Percentiles rank a stretch among this genome's conserved stretches.
Evolutionary conservation across 2,329 filamentous ascomycete genomes (phyloP).

Genomic region (Arthrobotrys sinensis): DNA sequence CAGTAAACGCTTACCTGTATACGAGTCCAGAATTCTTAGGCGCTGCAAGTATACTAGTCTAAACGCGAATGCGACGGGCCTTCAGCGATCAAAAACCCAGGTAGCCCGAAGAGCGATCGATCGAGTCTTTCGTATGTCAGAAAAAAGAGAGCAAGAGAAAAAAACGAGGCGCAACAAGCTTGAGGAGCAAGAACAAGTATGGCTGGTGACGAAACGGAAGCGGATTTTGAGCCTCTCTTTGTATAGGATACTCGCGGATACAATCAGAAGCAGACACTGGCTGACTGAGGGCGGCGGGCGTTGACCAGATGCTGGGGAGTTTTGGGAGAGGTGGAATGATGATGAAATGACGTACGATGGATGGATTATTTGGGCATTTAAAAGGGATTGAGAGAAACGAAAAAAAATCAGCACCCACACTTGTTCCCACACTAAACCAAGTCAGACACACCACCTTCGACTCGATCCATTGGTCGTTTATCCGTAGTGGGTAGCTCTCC

Average conservation of each 20-base stretch:
- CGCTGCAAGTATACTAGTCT: constrained; percentile 29
- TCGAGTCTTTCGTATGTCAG: constrained; percentile 8
- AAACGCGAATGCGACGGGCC: constrained; percentile 14
- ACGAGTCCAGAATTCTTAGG: neutral
- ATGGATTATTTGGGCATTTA: constrained; percentile 28
- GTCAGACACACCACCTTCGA: constrained; percentile 18
- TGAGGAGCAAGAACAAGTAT: constrained; percentile 5
- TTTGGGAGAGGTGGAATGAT: constrained; percentile 59
- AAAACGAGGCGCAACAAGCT: constrained; percentile 55
- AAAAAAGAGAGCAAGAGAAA: constrained; percentile 9
- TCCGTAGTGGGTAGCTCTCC: constrained; percentile 19
- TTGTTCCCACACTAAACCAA: constrained; percentile 23
- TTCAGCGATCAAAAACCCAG: constrained; percentile 42
- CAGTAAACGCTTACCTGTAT: constrained; percentile 29
- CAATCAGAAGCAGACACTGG: neutral
- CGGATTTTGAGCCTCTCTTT: constrained; percentile 35
- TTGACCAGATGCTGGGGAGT: constrained; percentile 20
- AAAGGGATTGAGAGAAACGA: constrained; percentile 34
- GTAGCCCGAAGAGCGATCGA: constrained; percentile 25
- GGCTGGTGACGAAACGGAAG: constrained; percentile 38
- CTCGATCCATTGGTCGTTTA: constrained; percentile 25
- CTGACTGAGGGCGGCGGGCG: neutral
- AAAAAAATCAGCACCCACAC: constrained; percentile 27
- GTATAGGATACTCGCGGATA: constrained; percentile 15
- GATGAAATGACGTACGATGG: constrained; percentile 61